Base-by-base conservation (phyloP, 306 rosid genomes). In the Dalbergia oliveri region DNA sequence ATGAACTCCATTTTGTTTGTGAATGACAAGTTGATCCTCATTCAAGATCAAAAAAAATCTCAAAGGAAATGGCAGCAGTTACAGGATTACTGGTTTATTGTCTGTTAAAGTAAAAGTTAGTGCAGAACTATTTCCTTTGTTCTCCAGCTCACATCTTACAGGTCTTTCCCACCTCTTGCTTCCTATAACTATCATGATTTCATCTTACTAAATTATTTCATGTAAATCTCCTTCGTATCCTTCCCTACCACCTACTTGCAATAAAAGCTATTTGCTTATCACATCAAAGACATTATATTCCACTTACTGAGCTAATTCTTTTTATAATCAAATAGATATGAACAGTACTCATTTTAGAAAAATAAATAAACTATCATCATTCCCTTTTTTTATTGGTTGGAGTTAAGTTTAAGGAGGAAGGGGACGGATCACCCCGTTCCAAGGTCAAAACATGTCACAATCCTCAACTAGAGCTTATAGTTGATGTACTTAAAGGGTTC, bases 111-210 rank as follows among this genome's bases (percentile, higher is more conserved):
- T n/a, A 33, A 43, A 67, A 54, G 19, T 34, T 39, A 34, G 39
- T 63, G 39, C 8, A 50, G 13, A 58, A 58, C 62, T 23, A 11
- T 13, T n/a, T 64, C 16, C 37, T 49, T 76, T 19, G 18, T 51
- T 66, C 34, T 76, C 11, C 64, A 11, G 34, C 64, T 37, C 35
- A 35, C 21, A 13, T 35, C 19, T 65, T 23, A 66, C 33, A 8
- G 9, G 39, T 19, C 51, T 34, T 72, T 56, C 60, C 54, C 7
- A 50, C 19, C 60, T 26, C 33, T 35, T 26, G 60, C 65, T 70
- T 69, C 49, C 57, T 54, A 59, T 50, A 49, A 61, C 70, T 58
- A 39, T 62, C 21, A 39, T 39, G 49, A 35, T 54, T 70, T 68
- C 18, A 53, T 18, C 57, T 49, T 60, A 14, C 51, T 50, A 15